These are phyloP conservation scores for Xylariaceae sp. DNA, from an alignment of 2,329 filamentous ascomycete species.

Conservation along the genomic window DNA sequence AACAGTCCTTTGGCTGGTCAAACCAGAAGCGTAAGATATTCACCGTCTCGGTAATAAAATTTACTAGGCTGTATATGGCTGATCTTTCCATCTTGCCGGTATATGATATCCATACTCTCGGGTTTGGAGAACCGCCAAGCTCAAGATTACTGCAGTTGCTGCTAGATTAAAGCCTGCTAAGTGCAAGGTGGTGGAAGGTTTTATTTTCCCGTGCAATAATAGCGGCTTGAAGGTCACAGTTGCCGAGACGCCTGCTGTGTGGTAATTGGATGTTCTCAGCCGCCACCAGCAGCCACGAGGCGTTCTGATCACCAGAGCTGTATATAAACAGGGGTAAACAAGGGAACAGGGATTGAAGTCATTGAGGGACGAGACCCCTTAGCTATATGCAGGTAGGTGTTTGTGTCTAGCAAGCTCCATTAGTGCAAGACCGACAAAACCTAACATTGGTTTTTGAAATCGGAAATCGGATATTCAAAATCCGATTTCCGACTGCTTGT, in stretches of 20 bases:
- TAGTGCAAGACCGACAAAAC: too few species aligned
- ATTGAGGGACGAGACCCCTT: conserved; percentile 1
- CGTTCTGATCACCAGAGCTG: background rate
- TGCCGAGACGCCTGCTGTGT: background rate
- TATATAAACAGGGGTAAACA: background rate
- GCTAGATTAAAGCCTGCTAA: too few species aligned
- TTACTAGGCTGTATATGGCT: too few species aligned
- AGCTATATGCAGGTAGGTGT: background rate
- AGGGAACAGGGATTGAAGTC: background rate
- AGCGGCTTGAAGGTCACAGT: background rate
- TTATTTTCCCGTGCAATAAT: too few species aligned
- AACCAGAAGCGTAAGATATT: too few species aligned
- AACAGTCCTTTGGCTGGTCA: too few species aligned
- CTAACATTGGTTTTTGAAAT: too few species aligned
- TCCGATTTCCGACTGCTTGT: too few species aligned
- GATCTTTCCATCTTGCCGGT: background rate
- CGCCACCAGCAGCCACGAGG: conserved; percentile 12
- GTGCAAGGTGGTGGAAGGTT: too few species aligned
- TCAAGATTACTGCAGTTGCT: too few species aligned
- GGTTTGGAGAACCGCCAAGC: background rate
- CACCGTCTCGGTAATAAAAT: too few species aligned
- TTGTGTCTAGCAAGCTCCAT: conserved; percentile 1
- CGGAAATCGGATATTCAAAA: too few species aligned
- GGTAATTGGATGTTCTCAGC: conserved; percentile 11
- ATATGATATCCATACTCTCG: background rate